Evolutionary conservation across 345 rosid species (phyloP).

Genomic region (Lepidium africanum): DNA sequence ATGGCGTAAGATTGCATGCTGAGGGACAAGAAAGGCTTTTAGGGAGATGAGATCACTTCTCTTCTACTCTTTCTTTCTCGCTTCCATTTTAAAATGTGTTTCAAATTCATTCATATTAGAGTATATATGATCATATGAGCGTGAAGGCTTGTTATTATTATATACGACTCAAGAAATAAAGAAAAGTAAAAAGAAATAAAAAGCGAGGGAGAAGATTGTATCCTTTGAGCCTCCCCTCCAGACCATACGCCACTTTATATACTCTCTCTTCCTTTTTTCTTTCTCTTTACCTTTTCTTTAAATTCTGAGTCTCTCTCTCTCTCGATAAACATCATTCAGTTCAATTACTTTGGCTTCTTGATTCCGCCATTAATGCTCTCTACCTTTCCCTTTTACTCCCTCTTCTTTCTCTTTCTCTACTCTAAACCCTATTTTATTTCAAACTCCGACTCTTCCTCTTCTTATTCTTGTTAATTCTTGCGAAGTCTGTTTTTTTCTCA

Average conservation of each 20-base stretch:
- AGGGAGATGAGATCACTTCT: conserved; percentile 9
- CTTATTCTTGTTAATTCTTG: background rate
- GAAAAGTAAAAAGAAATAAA: background rate
- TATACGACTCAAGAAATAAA: background rate
- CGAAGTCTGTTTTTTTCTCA: no score
- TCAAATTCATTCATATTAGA: background rate
- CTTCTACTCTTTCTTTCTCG: conserved; percentile 17
- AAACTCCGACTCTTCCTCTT: background rate
- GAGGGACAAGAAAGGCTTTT: conserved; percentile 26
- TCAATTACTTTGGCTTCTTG: background rate
- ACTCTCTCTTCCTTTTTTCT: background rate
- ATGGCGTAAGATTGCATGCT: conserved; percentile 24
- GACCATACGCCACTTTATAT: background rate
- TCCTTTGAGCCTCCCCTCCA: conserved; percentile 1
- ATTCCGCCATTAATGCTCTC: conserved; percentile 12
- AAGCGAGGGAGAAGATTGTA: conserved; percentile 12
- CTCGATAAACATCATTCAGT: background rate
- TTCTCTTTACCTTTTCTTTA: background rate
- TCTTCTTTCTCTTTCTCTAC: background rate
- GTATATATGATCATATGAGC: background rate
- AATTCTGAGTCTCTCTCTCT: background rate
- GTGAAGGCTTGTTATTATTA: background rate
- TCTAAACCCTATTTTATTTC: background rate
- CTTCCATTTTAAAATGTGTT: background rate
- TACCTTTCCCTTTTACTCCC: background rate